Conservation (phyloP, 2,329 filamentous ascomycete genomes). For the Lizonia empirigonia region DNA sequence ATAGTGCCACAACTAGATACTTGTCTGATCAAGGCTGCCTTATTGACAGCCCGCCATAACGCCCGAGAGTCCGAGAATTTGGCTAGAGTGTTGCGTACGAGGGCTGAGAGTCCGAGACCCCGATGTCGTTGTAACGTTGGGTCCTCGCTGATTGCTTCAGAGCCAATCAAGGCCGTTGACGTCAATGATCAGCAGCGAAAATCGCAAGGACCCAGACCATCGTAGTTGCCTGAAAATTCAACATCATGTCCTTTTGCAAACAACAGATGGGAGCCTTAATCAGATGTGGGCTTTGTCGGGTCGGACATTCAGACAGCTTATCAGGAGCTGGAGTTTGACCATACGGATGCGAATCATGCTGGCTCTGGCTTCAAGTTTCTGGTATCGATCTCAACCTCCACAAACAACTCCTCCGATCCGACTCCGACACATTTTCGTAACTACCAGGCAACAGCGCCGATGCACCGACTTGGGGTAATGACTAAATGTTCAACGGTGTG, state of each 20-base stretch:
- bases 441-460: not conserved
- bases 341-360: not conserved
- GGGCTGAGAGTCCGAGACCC: not conserved
- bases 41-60: not conserved
- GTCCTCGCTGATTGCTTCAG: not conserved
- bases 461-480: not conserved
- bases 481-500: not conserved
- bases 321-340: not conserved
- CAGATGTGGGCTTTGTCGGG: not conserved
- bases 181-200: constrained; percentile 3
- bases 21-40: not conserved
- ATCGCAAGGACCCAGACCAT: not conserved
- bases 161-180: constrained; percentile 6
- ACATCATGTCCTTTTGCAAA: not conserved
- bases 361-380: not conserved
- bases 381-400: not conserved
- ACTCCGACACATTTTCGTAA: not conserved
- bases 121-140: not conserved
- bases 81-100: not conserved
- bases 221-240: constrained; percentile 5
- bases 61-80: not conserved
- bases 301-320: not conserved
- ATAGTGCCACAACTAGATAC: too few species aligned
- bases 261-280: not conserved
- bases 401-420: not conserved